Conservation (phyloP, 192 early-diverging fungal genomes). For the Pilobolus umbonatus region DNA sequence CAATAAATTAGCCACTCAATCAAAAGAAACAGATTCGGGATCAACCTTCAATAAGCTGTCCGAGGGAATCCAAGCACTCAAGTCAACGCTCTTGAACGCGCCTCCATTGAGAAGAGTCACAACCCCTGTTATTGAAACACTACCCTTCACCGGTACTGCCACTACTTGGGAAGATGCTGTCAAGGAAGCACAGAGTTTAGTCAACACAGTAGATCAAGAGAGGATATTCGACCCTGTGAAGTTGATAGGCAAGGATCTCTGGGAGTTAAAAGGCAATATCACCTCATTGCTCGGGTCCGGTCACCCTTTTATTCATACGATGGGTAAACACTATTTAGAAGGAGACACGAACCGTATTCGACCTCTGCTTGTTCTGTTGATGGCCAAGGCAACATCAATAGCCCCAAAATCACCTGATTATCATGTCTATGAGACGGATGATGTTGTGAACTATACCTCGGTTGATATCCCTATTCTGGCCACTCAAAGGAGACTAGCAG, state of each 20-base stretch:
- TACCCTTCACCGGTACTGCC: conserved; percentile 29
- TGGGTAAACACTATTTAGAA: conserved; percentile 86
- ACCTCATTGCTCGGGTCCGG: conserved; percentile 75
- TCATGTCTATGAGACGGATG: too few species aligned
- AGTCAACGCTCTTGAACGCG: conserved; percentile 18
- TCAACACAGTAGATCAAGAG: conserved; percentile 21
- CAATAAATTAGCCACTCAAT: too few species aligned
- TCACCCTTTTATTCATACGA: conserved; percentile 86
- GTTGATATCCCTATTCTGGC: conserved; percentile 77
- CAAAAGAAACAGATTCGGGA: too few species aligned
- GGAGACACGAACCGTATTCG: conserved; percentile 88
- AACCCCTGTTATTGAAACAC: conserved; percentile 9
- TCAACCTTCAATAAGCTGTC: conserved; percentile 23
- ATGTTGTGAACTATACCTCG: conserved; percentile 46
- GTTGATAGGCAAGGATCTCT: conserved; percentile 80
- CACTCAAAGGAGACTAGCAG: conserved; percentile 86
- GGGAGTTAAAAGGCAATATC: conserved; percentile 82
- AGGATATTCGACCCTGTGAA: conserved; percentile 64
- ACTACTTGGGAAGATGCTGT: conserved; percentile 47
- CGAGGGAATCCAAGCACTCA: conserved; percentile 24
- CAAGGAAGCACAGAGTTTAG: conserved; percentile 48
- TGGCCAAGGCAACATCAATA: conserved; percentile 78
- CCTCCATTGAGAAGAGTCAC: conserved; percentile 20
- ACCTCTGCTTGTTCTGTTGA: conserved; percentile 85
- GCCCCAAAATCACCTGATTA: conserved; percentile 46